Evolutionary conservation across 1,284 basidiomycete species (phyloP).

Genomic region (Rhizoctonia solani): DNA sequence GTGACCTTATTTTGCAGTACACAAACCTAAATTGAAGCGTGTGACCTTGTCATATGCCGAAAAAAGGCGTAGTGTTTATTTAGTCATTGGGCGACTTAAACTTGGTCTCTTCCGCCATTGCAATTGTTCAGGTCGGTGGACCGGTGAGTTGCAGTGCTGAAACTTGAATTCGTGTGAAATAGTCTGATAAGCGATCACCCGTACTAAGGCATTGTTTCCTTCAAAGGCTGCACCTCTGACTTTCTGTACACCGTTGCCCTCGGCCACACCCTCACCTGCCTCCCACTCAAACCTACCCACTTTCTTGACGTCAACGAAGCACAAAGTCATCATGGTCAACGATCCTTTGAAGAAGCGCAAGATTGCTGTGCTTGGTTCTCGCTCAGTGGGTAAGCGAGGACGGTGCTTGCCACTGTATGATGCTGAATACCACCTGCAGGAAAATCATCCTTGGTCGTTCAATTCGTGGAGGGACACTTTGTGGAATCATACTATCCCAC

Average conservation of each 20-base stretch:
- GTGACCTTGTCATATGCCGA: neutral
- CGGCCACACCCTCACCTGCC: neutral
- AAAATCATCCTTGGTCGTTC: conserved; percentile 77
- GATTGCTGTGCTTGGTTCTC: conserved; percentile 79
- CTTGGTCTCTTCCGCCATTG: neutral
- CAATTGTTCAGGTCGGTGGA: neutral
- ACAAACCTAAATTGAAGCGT: conserved; percentile 15
- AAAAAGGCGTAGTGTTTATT: neutral
- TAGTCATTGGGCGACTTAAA: neutral
- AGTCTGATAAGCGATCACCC: conserved; percentile 23
- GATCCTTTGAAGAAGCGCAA: conserved; percentile 71
- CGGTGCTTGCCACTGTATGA: neutral
- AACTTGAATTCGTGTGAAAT: conserved; percentile 28
- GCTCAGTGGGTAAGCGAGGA: conserved; percentile 70
- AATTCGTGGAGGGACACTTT: conserved; percentile 70
- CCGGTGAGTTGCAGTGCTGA: conserved; percentile 5
- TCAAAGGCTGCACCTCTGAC: conserved; percentile 13
- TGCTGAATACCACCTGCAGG: conserved; percentile 51
- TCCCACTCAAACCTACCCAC: neutral
- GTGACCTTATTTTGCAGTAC: conserved; percentile 18
- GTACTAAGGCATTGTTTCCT: conserved; percentile 26
- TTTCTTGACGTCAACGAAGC: neutral
- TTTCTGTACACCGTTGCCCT: conserved; percentile 3
- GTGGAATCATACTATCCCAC: conserved; percentile 92
- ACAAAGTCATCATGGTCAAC: conserved; percentile 6